A percentile compares a stretch with the other conserved stretches of the same genome.
Evolutionary conservation across 2,329 filamentous ascomycete genomes (phyloP).

Genomic region (Sporothrix luriei): DNA sequence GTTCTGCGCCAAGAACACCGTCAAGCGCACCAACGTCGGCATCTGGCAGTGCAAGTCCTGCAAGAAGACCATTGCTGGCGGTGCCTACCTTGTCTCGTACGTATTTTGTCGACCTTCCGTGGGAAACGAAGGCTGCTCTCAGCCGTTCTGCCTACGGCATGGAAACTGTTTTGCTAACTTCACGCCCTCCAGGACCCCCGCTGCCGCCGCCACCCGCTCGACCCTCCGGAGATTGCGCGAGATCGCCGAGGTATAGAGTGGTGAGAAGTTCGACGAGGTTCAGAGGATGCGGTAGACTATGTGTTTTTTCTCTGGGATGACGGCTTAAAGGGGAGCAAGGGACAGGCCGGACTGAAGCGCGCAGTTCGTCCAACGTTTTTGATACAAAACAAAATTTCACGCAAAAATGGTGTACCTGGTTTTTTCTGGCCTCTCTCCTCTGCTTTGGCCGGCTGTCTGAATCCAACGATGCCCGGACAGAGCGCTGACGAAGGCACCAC

Average conservation of each 20-base stretch:
- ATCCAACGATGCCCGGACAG: neutral
- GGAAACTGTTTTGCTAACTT: constrained; percentile 23
- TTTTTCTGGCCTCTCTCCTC: constrained; percentile 17
- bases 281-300: constrained; percentile 16
- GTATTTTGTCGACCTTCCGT: constrained; percentile 48
- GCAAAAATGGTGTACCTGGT: constrained; percentile 25
- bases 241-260: constrained; percentile 87
- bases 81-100: constrained; percentile 96
- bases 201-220: constrained; percentile 90
- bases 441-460: neutral
- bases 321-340: constrained; percentile 21
- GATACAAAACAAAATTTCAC: constrained; percentile 20
- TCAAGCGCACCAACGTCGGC: constrained; percentile 65
- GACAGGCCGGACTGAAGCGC: constrained; percentile 23
- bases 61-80: constrained; percentile 90
- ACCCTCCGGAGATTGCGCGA: constrained; percentile 96
- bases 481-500: constrained; percentile 13
- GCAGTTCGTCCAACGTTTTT: constrained; percentile 23
- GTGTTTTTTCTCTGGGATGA: constrained; percentile 27
- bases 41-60: constrained; percentile 95
- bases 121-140: too few species aligned
- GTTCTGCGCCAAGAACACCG: constrained; percentile 96
- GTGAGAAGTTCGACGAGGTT: neutral
- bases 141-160: too few species aligned
- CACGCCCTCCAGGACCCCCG: constrained; percentile 68